Conservation (phyloP, 75 land plant genomes). For the Picea glauca region DNA sequence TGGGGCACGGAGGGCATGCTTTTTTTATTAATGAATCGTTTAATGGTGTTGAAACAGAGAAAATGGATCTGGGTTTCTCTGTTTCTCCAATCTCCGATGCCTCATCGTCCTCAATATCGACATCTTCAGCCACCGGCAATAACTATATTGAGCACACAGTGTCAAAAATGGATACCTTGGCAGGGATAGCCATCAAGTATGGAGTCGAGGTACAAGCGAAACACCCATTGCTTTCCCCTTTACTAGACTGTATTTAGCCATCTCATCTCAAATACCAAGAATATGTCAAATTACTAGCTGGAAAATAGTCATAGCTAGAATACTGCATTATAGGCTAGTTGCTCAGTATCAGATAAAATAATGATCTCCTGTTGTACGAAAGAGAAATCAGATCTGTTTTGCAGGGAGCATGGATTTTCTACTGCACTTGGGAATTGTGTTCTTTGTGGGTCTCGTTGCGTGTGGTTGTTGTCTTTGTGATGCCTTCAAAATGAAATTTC, state of each 20-base stretch:
- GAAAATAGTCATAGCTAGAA: neutral
- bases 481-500: no score
- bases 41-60: neutral
- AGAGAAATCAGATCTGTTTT: neutral
- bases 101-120: neutral
- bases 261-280: no score
- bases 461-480: no score
- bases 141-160: conserved; percentile 57
- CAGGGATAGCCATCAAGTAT: conserved; percentile 82
- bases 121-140: conserved; percentile 5
- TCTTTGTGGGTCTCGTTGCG: no score
- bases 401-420: neutral
- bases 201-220: conserved; percentile 64
- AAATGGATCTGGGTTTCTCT: conserved; percentile 6
- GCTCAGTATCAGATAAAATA: neutral
- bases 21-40: neutral
- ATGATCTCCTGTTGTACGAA: neutral
- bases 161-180: conserved; percentile 68
- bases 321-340: neutral
- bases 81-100: neutral
- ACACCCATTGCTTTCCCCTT: neutral
- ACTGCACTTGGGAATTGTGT: neutral
- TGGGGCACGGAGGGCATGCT: conserved; percentile 9
- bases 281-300: neutral
- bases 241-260: no score